Base-by-base conservation (phyloP, 345 rosid genomes). In the Salix suchowensis region DNA sequence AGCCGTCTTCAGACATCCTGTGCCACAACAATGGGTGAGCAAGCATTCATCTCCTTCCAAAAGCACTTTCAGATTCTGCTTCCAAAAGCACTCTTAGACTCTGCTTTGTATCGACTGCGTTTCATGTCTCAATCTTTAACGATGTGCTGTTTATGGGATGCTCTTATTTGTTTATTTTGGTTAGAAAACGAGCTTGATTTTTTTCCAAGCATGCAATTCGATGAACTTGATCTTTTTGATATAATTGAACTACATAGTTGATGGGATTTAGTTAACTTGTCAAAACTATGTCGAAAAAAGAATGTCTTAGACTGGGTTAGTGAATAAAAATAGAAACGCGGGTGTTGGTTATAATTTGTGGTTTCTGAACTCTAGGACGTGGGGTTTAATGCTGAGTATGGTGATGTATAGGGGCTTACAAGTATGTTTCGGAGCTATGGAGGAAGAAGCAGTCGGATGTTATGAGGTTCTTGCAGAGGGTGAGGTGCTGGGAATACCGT, bases 371-470 rank as follows among this genome's bases (percentile, higher is more conserved):
- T 58, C 14, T 58, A 11, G 6, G 62, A n/a, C 23, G 24, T 21
- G 61, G n/a, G 67, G 67, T 15, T 65, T 65, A 30, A 26, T 15
- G 32, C 32, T 65, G 36, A 28, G 68, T 36, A 14, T 36, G 19
- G 16, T 7, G 13, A 75, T 58, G 5, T 58, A 16, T 61, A 83
- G 86, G 84, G 44, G 86, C 86, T 23, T 83, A 83, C 75, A 83
- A 67, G 76, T 80, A 83, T 73, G 86, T 83, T 62, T 83, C 84
- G 40, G 86, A 83, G 86, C 65, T 83, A 74, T 83, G 86, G 84
- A 74, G 84, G 79, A 83, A 80, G 86, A 83, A 83, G 39, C 86
- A 83, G 44, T 83, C 86, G 5, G 86, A 83, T 65, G 86, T 80
- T 36, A 83, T 83, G 84, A 71, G 86, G 82, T 80, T 83, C 69